Conservation (phyloP, 1,284 basidiomycete species). For the Apiotrichum mycotoxinovorans region DNA sequence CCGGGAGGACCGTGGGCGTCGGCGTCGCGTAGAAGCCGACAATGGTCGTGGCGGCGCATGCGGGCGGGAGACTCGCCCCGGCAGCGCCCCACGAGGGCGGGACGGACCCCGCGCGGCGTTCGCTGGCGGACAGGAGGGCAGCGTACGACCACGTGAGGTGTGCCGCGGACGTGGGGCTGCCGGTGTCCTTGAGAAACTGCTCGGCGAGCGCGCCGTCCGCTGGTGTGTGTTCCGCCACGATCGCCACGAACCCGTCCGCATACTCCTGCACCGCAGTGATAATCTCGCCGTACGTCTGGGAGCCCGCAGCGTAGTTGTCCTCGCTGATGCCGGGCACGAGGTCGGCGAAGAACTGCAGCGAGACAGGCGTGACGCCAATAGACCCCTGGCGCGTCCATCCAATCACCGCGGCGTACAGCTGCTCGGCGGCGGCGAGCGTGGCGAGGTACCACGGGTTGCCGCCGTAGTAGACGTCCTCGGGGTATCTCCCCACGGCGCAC, state of each 20-base stretch:
- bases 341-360: background rate
- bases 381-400: constrained; percentile 9
- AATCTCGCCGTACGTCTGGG: background rate
- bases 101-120: background rate
- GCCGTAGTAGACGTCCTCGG: constrained; percentile 53
- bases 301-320: background rate
- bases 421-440: constrained; percentile 49
- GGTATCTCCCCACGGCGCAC: constrained; percentile 51
- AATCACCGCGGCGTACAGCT: constrained; percentile 38
- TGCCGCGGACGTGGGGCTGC: constrained; percentile 31
- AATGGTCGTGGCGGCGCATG: background rate
- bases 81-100: background rate
- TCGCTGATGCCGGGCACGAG: background rate
- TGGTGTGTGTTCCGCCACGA: background rate
- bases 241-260: background rate
- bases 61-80: background rate
- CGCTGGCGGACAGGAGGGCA: constrained; percentile 25
- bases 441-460: constrained; percentile 53
- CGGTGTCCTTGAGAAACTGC: background rate
- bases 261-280: background rate
- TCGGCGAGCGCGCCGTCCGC: background rate
- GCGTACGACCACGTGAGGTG: constrained; percentile 52
- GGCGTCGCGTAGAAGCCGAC: background rate
- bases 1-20: background rate
- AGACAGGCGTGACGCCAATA: background rate